Base-by-base conservation (phyloP, 371 early-diverging fungal species). In the Entomophthora muscae region DNA sequence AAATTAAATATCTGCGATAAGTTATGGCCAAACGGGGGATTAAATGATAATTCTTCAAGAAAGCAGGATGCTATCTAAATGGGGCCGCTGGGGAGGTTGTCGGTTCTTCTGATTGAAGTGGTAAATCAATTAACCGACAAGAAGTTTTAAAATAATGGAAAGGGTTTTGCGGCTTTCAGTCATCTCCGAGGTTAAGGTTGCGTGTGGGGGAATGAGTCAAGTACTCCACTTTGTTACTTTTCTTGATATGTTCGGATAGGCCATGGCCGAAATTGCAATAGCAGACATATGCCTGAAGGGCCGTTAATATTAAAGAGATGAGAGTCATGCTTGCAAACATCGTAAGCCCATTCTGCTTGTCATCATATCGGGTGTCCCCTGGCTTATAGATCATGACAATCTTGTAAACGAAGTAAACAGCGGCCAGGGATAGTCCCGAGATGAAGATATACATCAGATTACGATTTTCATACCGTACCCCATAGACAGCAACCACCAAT, bases 321-420 rank as follows among this genome's bases (percentile, higher is more conserved):
- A 90, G 66, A 17, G 83, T 80, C 0, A 89, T 73, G 30, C 78
- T 69, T n/a, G 83, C 84, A 84, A 70, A 32, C 12, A 13, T 12
- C 52, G 52, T 61, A 13, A 53, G 28, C n/a, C 53, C 53, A 32
- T 64, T 51, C 33, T 42, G 31, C 10, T 31, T 30, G 26, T 33
- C 26, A 24, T 61, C 52, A 33, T 61, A 61, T 24, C 42, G 31
- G 3, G 3, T 17, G 17, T 88, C 83, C 51, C 71, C 64, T 1
- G 80, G 77, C n/a, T 78, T 73, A 53, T 82, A 89, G 65, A 93
- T 93, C 13, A 90, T 76, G 55, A 81, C 76, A 12, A 91, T 73
- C 69, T 93, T 93, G 78, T 86, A 92, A 29, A 82, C 71, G 72
- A 91, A 92, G 68, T 95, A 95, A 21, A 81, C 85, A 3, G 84